Conservation (phyloP, 164 flowering plant species). For the Vitis amurensis region DNA sequence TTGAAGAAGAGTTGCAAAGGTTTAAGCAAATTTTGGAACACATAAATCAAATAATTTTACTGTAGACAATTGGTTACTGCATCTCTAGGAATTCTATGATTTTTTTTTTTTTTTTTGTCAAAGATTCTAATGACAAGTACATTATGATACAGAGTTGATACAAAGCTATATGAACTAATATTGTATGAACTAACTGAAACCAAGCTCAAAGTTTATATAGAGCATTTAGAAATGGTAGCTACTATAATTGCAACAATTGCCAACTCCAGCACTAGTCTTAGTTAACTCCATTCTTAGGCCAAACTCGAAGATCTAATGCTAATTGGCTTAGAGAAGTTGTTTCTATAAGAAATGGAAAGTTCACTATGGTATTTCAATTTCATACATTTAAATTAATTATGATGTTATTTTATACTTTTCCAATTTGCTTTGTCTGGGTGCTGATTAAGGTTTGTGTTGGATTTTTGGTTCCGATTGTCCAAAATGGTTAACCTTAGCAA, state of each 20-base stretch:
- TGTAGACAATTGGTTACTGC: not conserved
- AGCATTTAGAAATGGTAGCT: not conserved
- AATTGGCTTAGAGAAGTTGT: conserved; percentile 19
- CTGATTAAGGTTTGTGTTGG: too few species aligned
- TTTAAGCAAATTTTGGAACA: not conserved
- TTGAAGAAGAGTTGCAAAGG: not conserved
- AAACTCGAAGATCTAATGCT: conserved; percentile 5
- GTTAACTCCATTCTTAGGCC: conserved; percentile 20
- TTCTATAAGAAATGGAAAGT: conserved; percentile 11
- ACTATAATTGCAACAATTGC: conserved; percentile 11
- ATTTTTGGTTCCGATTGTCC: conserved; percentile 57
- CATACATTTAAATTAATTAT: not conserved
- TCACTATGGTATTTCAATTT: conserved; percentile 13
- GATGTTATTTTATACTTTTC: not conserved
- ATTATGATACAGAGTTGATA: too few species aligned
- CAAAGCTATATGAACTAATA: too few species aligned
- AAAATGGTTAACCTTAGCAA: conserved; percentile 47
- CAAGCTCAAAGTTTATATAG: not conserved
- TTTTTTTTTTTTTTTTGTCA: too few species aligned
- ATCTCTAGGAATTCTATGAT: too few species aligned
- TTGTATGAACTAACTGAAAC: not conserved
- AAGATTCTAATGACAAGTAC: too few species aligned
- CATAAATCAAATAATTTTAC: not conserved
- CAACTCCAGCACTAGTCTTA: conserved; percentile 13
- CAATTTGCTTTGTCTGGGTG: too few species aligned